These are phyloP conservation scores for Pugionium dolabratum DNA, from an alignment of 345 rosid genomes.

Conservation along the genomic window DNA sequence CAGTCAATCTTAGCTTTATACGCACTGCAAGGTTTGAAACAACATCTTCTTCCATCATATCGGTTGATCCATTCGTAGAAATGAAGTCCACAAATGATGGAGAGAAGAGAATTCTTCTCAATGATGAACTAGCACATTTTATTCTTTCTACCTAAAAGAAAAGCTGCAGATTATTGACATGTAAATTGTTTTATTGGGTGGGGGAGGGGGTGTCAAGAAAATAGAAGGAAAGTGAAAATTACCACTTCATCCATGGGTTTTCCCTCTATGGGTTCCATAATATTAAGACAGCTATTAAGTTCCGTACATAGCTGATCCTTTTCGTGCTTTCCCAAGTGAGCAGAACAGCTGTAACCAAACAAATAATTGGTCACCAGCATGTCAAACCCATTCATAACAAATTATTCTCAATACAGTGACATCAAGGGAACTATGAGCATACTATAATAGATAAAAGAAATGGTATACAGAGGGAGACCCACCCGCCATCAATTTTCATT, in stretches of 20 bases:
- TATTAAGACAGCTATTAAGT: slow-evolving; percentile 69
- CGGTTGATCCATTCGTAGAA: slow-evolving; percentile 73
- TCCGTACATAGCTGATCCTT: slow-evolving; percentile 63
- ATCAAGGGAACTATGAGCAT: slow-evolving; percentile 5
- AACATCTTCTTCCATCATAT: slow-evolving; percentile 96
- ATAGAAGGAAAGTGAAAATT: slow-evolving; percentile 25
- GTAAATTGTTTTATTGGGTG: slow-evolving; percentile 9
- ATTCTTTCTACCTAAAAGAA: slow-evolving; percentile 74
- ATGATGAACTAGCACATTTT: slow-evolving; percentile 72
- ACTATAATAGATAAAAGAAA: slow-evolving; percentile 4
- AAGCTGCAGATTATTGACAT: slow-evolving; percentile 40
- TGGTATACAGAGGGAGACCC: slow-evolving; percentile 22
- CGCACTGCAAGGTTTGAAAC: slow-evolving; percentile 76
- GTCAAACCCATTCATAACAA: slow-evolving; percentile 20
- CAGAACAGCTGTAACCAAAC: slow-evolving; percentile 46
- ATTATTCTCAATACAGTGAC: neutral
- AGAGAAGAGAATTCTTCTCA: slow-evolving; percentile 81
- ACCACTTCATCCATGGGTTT: slow-evolving; percentile 81
- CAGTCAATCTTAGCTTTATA: slow-evolving; percentile 77
- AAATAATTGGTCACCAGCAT: slow-evolving; percentile 14
- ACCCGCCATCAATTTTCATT: slow-evolving; percentile 64
- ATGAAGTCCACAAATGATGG: slow-evolving; percentile 83
- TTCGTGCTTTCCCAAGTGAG: slow-evolving; percentile 58
- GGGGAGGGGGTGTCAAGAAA: neutral
- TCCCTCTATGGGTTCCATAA: slow-evolving; percentile 69